These are phyloP conservation scores for Ceratonia siliqua DNA, from an alignment of 306 rosid genomes.

Conservation along the genomic window DNA sequence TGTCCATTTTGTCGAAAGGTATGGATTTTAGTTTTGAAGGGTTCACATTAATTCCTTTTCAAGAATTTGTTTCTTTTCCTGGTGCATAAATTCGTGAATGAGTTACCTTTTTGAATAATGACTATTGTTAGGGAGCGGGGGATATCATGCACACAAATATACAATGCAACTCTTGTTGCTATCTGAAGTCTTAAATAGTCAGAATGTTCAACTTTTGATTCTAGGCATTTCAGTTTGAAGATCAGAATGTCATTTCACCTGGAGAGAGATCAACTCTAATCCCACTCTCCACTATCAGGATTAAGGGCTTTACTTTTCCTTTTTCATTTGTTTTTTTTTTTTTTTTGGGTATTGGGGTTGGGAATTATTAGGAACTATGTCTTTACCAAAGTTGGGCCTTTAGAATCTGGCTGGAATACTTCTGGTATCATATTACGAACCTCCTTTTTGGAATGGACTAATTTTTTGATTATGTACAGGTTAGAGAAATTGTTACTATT, in stretches of 20 bases:
- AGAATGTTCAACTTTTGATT: constrained; percentile 1
- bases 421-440: background rate
- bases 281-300: background rate
- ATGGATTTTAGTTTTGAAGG: constrained; percentile 24
- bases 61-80: background rate
- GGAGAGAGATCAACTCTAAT: background rate
- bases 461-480: constrained; percentile 54
- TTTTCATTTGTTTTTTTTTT: background rate
- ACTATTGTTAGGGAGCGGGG: background rate
- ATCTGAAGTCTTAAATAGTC: background rate
- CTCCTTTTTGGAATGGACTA: constrained; percentile 30
- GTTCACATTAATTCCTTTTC: constrained; percentile 3
- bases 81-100: background rate
- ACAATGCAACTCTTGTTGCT: background rate
- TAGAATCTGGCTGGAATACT: constrained; percentile 4
- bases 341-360: background rate
- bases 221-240: constrained; percentile 9
- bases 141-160: background rate
- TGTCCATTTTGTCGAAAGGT: constrained; percentile 99
- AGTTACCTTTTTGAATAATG: too few relatives aligned
- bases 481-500: constrained; percentile 87
- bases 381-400: constrained; percentile 21
- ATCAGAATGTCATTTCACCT: background rate
- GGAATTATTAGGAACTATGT: background rate
- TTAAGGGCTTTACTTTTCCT: background rate